Evolutionary conservation across 1,284 basidiomycete species (phyloP).

Genomic region (Puccinia novopanici): DNA sequence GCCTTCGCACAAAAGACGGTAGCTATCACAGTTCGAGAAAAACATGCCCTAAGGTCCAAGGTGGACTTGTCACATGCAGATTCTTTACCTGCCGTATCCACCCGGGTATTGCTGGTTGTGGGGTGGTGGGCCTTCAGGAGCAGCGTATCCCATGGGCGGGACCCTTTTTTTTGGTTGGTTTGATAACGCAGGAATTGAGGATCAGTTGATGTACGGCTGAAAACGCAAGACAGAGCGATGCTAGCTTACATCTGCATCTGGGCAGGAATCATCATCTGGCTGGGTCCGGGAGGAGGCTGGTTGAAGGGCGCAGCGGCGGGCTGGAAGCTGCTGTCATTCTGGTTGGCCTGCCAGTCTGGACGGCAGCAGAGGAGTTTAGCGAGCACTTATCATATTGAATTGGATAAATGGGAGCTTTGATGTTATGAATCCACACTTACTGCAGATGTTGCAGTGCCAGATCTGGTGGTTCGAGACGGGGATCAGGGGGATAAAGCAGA

Average conservation of each 20-base stretch:
- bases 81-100: neutral
- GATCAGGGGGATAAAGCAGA: slow-evolving; percentile 34
- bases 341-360: slow-evolving; percentile 36
- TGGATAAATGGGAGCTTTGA: no score
- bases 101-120: neutral
- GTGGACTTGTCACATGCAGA: neutral
- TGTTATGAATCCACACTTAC: neutral
- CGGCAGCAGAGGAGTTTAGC: neutral
- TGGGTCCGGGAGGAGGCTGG: neutral
- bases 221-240: neutral
- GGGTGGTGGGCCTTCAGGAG: neutral
- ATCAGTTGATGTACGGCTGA: neutral
- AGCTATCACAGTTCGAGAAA: neutral
- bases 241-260: slow-evolving; percentile 17
- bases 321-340: slow-evolving; percentile 9
- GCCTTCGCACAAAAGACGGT: no score
- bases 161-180: slow-evolving; percentile 8
- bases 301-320: neutral
- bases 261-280: neutral
- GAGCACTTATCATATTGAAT: no score
- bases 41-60: neutral
- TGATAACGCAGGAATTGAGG: neutral
- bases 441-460: slow-evolving; percentile 48
- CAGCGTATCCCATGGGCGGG: neutral
- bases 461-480: slow-evolving; percentile 25